Conservation (phyloP, 106 monocot species). For the Triglochin maritima region DNA sequence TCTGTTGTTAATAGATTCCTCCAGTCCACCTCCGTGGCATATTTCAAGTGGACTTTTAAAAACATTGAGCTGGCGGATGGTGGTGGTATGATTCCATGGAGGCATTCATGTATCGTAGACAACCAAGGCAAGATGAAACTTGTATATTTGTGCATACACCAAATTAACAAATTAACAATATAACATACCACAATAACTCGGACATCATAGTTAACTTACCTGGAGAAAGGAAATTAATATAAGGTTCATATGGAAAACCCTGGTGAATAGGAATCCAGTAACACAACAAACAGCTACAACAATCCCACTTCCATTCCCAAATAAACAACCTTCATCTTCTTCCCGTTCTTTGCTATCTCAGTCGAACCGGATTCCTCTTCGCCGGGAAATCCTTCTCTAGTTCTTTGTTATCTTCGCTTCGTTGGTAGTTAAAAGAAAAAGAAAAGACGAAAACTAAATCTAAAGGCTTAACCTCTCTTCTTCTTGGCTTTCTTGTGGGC, state of each 20-base stretch:
- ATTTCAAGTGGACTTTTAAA: not conserved
- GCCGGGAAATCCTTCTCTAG: slow-evolving; percentile 4
- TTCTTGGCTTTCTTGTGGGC: slow-evolving; percentile 39
- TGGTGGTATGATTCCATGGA: not conserved
- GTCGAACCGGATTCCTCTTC: slow-evolving; percentile 28
- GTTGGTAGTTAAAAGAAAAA: slow-evolving; percentile 3
- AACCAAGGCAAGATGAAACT: not conserved
- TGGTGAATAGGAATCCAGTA: slow-evolving; percentile 33
- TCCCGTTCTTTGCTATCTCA: not conserved
- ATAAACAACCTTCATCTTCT: not conserved
- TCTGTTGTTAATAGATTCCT: too few relatives aligned
- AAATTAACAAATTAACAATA: not conserved
- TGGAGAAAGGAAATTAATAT: not conserved
- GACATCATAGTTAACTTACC: not conserved
- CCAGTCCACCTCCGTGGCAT: too few relatives aligned
- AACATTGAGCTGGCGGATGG: not conserved
- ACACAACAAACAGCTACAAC: not conserved
- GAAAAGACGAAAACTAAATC: not conserved
- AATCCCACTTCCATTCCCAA: too few relatives aligned
- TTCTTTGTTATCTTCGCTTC: not conserved
- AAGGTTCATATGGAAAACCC: not conserved
- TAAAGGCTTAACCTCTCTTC: slow-evolving; percentile 35
- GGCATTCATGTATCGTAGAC: not conserved
- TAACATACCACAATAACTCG: not conserved
- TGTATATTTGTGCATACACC: not conserved